Evolutionary conservation across 1,139 yeast species (phyloP).

Genomic region (Meyerozyma athensensis): DNA sequence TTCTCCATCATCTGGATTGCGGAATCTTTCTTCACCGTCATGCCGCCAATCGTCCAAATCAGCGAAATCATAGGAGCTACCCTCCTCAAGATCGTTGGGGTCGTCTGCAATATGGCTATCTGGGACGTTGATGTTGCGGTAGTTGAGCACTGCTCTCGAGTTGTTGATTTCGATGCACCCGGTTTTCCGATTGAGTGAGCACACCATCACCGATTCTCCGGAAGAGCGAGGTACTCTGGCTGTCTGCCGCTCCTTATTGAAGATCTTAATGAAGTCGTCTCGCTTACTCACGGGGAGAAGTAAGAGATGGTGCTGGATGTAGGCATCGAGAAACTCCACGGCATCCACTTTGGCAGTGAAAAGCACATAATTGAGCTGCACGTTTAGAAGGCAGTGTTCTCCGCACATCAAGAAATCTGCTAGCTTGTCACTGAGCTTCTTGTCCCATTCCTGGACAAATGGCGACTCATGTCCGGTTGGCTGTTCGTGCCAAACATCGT

Average conservation of each 20-base stretch:
- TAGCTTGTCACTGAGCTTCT: constrained; percentile 20
- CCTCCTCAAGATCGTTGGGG: background rate
- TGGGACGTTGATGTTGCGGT: constrained; percentile 5
- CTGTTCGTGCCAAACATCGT: constrained; percentile 5
- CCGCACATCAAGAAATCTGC: constrained; percentile 23
- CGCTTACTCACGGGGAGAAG: constrained; percentile 5
- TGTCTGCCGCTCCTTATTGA: constrained; percentile 4
- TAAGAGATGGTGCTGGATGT: constrained; percentile 7
- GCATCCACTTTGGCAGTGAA: constrained; percentile 29
- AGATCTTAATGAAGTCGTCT: constrained; percentile 2
- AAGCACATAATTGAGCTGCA: constrained; percentile 34
- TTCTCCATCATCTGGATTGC: constrained; percentile 1
- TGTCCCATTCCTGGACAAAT: constrained; percentile 23
- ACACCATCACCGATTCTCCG: constrained; percentile 7
- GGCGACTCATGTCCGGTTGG: constrained; percentile 5
- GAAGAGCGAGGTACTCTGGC: background rate
- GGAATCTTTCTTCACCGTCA: constrained; percentile 1
- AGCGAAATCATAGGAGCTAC: background rate
- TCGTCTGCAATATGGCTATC: constrained; percentile 1
- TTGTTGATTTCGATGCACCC: constrained; percentile 11
- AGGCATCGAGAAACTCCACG: constrained; percentile 19
- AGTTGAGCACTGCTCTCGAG: constrained; percentile 10
- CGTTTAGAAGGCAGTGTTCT: constrained; percentile 26
- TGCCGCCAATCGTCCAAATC: constrained; percentile 1
- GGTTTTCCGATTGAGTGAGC: constrained; percentile 12